These are phyloP conservation scores for Trametes cubensis DNA, from an alignment of 768 basidiomycete genomes.

Conservation along the genomic window DNA sequence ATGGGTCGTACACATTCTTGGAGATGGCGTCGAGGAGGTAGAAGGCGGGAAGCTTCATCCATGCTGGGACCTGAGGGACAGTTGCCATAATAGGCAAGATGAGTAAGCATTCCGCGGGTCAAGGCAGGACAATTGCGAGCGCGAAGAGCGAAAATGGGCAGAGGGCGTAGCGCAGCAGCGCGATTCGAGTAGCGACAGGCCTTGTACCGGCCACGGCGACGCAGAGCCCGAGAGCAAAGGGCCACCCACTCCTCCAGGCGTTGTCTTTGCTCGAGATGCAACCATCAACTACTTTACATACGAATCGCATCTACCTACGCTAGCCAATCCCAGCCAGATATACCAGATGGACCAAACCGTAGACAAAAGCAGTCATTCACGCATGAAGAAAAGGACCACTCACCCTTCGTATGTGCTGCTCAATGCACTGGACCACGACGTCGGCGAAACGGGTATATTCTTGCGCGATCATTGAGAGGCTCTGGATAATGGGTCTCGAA, in stretches of 20 bases:
- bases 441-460: constrained; percentile 79
- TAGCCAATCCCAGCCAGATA: neutral
- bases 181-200: constrained; percentile 18
- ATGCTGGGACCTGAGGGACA: constrained; percentile 72
- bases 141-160: constrained; percentile 5
- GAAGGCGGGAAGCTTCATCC: constrained; percentile 90
- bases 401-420: constrained; percentile 86
- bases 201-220: constrained; percentile 8
- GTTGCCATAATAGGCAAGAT: constrained; percentile 36
- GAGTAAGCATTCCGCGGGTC: constrained; percentile 67
- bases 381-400: constrained; percentile 47
- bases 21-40: constrained; percentile 96
- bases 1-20: constrained; percentile 94
- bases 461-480: constrained; percentile 89
- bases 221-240: constrained; percentile 1
- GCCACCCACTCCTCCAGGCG: constrained; percentile 24
- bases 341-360: neutral
- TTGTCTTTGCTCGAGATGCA: constrained; percentile 47
- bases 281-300: constrained; percentile 45
- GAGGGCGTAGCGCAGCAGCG: constrained; percentile 14
- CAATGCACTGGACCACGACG: constrained; percentile 79
- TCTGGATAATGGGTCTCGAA: constrained; percentile 92
- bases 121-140: constrained; percentile 14
- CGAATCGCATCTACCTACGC: constrained; percentile 23
- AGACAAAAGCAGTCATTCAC: constrained; percentile 3